These are phyloP conservation scores for Peronospora farinosa DNA, from an alignment of 352 stramenopile genomes.

Conservation along the genomic window DNA sequence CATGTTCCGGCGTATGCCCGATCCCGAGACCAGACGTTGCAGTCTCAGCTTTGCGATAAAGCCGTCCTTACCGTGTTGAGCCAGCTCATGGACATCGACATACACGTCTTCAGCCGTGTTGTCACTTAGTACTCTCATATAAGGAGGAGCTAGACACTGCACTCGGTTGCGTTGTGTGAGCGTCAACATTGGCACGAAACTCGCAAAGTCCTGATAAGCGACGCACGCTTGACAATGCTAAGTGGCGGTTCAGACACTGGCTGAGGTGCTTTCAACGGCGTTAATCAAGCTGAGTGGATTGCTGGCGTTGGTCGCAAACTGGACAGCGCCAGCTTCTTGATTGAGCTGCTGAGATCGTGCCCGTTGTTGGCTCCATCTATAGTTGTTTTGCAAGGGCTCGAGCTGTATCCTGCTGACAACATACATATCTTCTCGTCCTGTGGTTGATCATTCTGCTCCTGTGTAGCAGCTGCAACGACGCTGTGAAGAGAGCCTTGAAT, in stretches of 20 bases:
- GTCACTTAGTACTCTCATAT: constrained; percentile 2
- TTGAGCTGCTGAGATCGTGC: constrained; percentile 26
- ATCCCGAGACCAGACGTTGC: constrained; percentile 47
- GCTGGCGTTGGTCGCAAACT: constrained; percentile 10
- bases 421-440: constrained; percentile 12
- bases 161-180: constrained; percentile 16
- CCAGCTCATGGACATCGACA: constrained; percentile 60
- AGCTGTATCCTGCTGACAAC: too few relatives aligned
- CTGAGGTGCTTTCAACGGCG: constrained; percentile 9
- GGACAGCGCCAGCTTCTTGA: constrained; percentile 27
- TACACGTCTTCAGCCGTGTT: constrained; percentile 48
- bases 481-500: too few relatives aligned
- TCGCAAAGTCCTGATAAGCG: constrained; percentile 49
- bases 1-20: constrained; percentile 63
- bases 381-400: constrained; percentile 9
- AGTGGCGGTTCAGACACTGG: constrained; percentile 8
- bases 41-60: constrained; percentile 62
- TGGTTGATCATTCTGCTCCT: constrained; percentile 3
- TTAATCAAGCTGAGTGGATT: constrained; percentile 4
- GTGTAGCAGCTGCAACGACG: constrained; percentile 1
- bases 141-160: constrained; percentile 7
- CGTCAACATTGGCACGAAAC: constrained; percentile 39
- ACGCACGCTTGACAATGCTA: constrained; percentile 30
- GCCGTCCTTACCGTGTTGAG: constrained; percentile 66
- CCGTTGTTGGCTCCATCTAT: constrained; percentile 22